phyloP scores from a whole-genome alignment of 768 basidiomycete genomes.

The Boletus vermiculosoides region DNA sequence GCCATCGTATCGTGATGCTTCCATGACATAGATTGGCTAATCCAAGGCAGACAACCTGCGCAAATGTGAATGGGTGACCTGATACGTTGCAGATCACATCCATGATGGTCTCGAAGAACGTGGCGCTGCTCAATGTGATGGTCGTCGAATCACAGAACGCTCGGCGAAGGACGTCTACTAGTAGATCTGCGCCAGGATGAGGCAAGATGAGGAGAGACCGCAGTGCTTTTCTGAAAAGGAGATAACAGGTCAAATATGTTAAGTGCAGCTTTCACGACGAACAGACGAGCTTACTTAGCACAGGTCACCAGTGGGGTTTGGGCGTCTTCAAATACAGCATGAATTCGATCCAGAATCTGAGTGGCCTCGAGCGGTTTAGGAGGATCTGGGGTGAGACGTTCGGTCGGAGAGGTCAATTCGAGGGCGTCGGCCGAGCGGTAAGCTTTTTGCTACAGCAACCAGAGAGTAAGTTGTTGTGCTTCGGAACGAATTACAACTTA shows the following conservation, averaged over 20 bases:
- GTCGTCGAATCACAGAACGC: slow-evolving; percentile 62
- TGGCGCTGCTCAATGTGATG: slow-evolving; percentile 50
- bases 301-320: slow-evolving; percentile 48
- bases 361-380: slow-evolving; percentile 52
- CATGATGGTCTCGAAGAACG: slow-evolving; percentile 77
- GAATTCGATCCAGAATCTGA: slow-evolving; percentile 61
- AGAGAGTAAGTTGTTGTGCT: background rate
- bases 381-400: slow-evolving; percentile 49
- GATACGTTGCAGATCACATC: slow-evolving; percentile 60
- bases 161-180: slow-evolving; percentile 64
- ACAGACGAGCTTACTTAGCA: slow-evolving; percentile 56
- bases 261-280: background rate
- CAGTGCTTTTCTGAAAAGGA: slow-evolving; percentile 64
- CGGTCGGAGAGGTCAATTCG: slow-evolving; percentile 58
- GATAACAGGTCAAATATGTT: slow-evolving; percentile 6
- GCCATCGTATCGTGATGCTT: slow-evolving; percentile 58
- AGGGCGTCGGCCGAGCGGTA: slow-evolving; percentile 64
- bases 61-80: slow-evolving; percentile 63
- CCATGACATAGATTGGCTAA: slow-evolving; percentile 84
- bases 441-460: slow-evolving; percentile 63
- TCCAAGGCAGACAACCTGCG: slow-evolving; percentile 73
- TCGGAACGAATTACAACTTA: slow-evolving; percentile 42
- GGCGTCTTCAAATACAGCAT: slow-evolving; percentile 64
- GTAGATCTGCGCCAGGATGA: slow-evolving; percentile 51
- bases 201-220: slow-evolving; percentile 62